Evolutionary conservation across 2,329 filamentous ascomycete species (phyloP).

Genomic region (Rhynchosporium agropyri): DNA sequence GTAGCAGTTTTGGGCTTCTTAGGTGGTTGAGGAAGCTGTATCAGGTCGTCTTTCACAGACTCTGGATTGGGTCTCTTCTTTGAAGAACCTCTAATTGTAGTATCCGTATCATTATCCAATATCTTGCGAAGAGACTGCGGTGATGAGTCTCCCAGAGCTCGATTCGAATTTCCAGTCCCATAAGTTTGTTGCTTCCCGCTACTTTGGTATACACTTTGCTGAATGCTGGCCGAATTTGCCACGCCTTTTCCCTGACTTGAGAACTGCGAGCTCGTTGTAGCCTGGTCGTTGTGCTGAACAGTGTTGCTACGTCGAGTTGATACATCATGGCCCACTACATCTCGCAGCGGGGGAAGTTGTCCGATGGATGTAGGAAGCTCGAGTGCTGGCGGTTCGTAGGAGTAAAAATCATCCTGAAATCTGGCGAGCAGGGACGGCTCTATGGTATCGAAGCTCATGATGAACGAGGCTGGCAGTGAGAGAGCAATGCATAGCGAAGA

Average conservation of each 20-base stretch:
- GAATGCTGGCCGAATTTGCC: conserved; percentile 28
- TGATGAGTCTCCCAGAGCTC: conserved; percentile 40
- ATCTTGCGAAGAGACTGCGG: conserved; percentile 43
- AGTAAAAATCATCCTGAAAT: background rate
- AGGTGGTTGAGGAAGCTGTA: conserved; percentile 64
- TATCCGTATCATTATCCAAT: conserved; percentile 39
- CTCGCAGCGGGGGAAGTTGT: conserved; percentile 11
- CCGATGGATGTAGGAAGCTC: background rate
- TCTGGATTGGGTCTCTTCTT: conserved; percentile 58
- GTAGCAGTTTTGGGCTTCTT: conserved; percentile 62
- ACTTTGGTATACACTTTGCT: conserved; percentile 40
- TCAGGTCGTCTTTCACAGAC: conserved; percentile 60
- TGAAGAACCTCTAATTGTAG: conserved; percentile 38
- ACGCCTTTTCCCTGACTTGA: conserved; percentile 29
- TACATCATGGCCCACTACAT: background rate
- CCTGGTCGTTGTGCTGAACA: conserved; percentile 34
- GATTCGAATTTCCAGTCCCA: conserved; percentile 25
- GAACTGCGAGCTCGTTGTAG: conserved; percentile 25
- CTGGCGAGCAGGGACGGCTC: conserved; percentile 7
- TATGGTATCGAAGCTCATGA: conserved; percentile 12
- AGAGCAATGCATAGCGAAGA: conserved; percentile 3
- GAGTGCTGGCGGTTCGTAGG: background rate
- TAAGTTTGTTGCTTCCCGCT: conserved; percentile 27
- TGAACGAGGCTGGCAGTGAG: background rate
- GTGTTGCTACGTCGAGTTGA: conserved; percentile 1